phyloP scores from a whole-genome alignment of 2,329 filamentous ascomycete genomes.

The Alternaria panax region DNA sequence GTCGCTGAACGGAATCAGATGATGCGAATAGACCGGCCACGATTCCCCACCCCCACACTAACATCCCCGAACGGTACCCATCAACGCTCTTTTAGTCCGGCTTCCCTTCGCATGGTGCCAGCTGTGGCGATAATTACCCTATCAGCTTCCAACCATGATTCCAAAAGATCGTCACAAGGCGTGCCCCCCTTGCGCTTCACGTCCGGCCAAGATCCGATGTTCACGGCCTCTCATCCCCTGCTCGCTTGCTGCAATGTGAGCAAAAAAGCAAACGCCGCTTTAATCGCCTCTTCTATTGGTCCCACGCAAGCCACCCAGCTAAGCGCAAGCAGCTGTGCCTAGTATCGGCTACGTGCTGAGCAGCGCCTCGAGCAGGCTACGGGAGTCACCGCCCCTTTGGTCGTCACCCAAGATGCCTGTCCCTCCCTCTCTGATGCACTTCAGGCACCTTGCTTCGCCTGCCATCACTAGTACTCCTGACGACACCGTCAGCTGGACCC shows the following conservation, averaged over 20 bases:
- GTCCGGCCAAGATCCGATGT: constrained; percentile 45
- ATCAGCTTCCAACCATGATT: constrained; percentile 33
- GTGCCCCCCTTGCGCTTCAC: constrained; percentile 38
- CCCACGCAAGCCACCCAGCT: constrained; percentile 21
- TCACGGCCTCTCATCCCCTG: constrained; percentile 34
- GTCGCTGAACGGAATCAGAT: constrained; percentile 45
- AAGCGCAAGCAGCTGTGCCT: constrained; percentile 45
- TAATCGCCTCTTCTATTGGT: constrained; percentile 41
- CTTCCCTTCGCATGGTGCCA: constrained; percentile 44
- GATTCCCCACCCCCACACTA: constrained; percentile 51
- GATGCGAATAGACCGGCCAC: constrained; percentile 37
- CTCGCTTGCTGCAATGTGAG: constrained; percentile 29
- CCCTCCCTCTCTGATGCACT: constrained; percentile 32
- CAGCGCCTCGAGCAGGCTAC: constrained; percentile 32
- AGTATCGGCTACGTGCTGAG: constrained; percentile 41
- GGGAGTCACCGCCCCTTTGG: constrained; percentile 47
- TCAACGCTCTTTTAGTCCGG: constrained; percentile 43
- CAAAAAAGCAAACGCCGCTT: constrained; percentile 45
- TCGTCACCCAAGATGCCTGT: constrained; percentile 37
- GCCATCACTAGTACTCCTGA: constrained; percentile 39
- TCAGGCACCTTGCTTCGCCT: constrained; percentile 41
- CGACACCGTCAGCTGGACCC: constrained; percentile 50
- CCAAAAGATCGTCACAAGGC: constrained; percentile 50
- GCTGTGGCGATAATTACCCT: constrained; percentile 42
- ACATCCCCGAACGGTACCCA: constrained; percentile 39